phyloP scores from a whole-genome alignment of 169 alveolate genomes.

The Plasmodium knowlesi region DNA sequence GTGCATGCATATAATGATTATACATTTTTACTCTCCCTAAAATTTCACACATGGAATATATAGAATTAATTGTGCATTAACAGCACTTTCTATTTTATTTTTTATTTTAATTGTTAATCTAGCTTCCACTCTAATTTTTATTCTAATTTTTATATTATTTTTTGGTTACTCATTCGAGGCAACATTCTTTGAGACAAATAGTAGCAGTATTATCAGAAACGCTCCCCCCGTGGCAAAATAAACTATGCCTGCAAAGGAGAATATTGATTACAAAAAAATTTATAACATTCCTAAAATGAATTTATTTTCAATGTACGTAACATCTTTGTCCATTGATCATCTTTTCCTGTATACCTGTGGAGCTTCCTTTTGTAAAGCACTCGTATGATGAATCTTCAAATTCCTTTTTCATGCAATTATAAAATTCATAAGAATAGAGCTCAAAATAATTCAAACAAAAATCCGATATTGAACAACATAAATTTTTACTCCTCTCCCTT shows the following conservation, averaged over 20 bases:
- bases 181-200: neutral
- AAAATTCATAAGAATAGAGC: neutral
- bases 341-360: neutral
- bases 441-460: slow-evolving; percentile 20
- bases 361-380: neutral
- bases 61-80: neutral
- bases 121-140: too few relatives aligned
- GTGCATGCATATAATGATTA: neutral
- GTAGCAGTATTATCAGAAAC: neutral
- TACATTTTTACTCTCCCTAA: neutral
- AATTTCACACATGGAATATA: neutral
- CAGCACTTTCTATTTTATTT: neutral
- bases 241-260: neutral
- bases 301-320: neutral
- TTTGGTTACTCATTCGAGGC: neutral
- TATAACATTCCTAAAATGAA: neutral
- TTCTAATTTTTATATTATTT: neutral
- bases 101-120: too few relatives aligned
- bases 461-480: slow-evolving; percentile 55
- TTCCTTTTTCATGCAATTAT: neutral
- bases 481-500: neutral
- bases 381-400: slow-evolving; percentile 1
- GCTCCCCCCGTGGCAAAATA: neutral
- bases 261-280: neutral
- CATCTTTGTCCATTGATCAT: neutral